A percentile compares a stretch with the other conserved stretches of the same genome.
These are phyloP conservation scores for Leishmania lainsoni DNA, from an alignment of 208 protist species.

Conservation along the genomic window DNA sequence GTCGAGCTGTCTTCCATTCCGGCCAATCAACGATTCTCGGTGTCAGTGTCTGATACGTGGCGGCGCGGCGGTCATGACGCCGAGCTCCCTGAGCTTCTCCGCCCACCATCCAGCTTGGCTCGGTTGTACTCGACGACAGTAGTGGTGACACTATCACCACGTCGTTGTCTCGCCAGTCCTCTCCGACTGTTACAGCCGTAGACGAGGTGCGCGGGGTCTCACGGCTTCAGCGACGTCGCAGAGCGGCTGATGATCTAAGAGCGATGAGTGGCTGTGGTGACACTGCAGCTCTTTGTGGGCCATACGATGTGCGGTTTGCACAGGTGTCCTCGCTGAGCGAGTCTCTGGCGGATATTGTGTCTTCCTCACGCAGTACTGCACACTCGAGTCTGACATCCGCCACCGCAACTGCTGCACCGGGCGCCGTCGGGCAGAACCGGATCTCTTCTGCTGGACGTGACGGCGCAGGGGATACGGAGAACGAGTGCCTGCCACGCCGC, in stretches of 20 bases:
- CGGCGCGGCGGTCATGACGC: background rate
- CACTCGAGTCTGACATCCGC: conserved; percentile 31
- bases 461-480: background rate
- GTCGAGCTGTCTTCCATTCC: conserved; percentile 8
- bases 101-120: conserved; percentile 13
- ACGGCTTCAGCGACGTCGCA: background rate
- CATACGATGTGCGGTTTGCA: conserved; percentile 32
- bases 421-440: conserved; percentile 5
- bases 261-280: background rate
- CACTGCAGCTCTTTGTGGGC: conserved; percentile 11
- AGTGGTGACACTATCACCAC: background rate
- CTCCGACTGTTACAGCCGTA: conserved; percentile 10
- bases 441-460: background rate
- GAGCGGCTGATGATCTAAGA: background rate
- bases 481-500: conserved; percentile 8
- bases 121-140: conserved; percentile 4
- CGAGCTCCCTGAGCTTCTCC: background rate
- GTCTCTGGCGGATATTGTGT: conserved; percentile 50
- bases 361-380: conserved; percentile 52
- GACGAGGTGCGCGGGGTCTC: background rate
- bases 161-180: conserved; percentile 16
- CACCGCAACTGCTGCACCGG: conserved; percentile 27
- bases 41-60: conserved; percentile 3
- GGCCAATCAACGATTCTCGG: conserved; percentile 16
- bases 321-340: conserved; percentile 38